Evolutionary conservation across 345 rosid genomes (phyloP).

Genomic region (Citrus hindsii): DNA sequence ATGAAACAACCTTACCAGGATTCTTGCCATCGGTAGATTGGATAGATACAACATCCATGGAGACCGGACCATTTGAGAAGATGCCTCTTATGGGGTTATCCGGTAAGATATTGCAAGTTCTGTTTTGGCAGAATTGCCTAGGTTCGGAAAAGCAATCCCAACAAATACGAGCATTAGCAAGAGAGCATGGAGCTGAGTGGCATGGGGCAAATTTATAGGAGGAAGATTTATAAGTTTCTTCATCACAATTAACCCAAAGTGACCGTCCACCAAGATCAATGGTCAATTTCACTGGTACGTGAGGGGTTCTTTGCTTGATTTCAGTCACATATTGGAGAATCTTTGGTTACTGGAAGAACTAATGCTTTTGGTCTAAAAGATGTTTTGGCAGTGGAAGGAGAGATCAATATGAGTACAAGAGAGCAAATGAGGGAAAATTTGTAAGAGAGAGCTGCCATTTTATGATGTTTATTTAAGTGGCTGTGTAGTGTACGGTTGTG

Average conservation of each 20-base stretch:
- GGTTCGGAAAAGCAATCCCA: not conserved
- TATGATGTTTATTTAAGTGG: too few relatives aligned
- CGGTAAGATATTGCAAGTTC: not conserved
- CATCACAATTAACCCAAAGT: not conserved
- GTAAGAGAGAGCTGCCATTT: not conserved
- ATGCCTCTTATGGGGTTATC: not conserved
- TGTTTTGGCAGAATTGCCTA: not conserved
- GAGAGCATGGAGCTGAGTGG: not conserved
- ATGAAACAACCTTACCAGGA: not conserved
- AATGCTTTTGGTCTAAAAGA: slow-evolving; percentile 10
- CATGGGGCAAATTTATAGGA: not conserved
- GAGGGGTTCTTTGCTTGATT: slow-evolving; percentile 24
- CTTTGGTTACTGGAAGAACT: slow-evolving; percentile 20
- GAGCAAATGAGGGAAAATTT: not conserved
- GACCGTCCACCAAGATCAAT: not conserved
- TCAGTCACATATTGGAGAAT: slow-evolving; percentile 17
- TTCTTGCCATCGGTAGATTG: not conserved
- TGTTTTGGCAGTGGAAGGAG: not conserved
- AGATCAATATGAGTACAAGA: not conserved
- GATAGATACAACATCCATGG: not conserved
- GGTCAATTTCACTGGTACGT: not conserved
- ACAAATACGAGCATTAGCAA: not conserved
- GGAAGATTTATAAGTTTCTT: not conserved
- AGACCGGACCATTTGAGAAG: not conserved
- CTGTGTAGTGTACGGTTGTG: too few relatives aligned